Conservation (phyloP, 169 alveolate species). For the Cytauxzoon felis region DNA sequence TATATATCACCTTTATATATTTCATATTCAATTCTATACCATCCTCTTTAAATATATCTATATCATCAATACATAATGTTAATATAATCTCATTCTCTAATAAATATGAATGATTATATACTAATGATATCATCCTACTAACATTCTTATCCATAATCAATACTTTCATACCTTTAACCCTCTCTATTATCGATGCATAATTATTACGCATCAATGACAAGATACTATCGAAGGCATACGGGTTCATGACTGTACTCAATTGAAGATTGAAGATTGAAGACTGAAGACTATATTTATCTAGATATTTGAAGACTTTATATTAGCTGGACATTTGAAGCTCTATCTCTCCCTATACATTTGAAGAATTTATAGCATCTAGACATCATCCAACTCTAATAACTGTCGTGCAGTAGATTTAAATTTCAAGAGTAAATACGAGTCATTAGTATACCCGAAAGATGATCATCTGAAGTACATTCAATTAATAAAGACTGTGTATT, state of each 20-base stretch:
- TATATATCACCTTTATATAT: conserved; percentile 86
- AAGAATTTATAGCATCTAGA: too few relatives aligned
- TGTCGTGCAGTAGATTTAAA: too few relatives aligned
- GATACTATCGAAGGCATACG: conserved; percentile 63
- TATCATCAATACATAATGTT: conserved; percentile 85
- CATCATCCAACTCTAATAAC: too few relatives aligned
- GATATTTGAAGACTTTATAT: neutral
- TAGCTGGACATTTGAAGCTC: neutral
- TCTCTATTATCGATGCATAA: conserved; percentile 63
- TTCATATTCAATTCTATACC: conserved; percentile 69
- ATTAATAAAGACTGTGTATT: too few relatives aligned
- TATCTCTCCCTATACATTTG: neutral
- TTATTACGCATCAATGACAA: conserved; percentile 62
- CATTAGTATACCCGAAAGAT: too few relatives aligned
- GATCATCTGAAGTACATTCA: too few relatives aligned
- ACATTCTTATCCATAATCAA: conserved; percentile 89
- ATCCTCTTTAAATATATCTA: conserved; percentile 48
- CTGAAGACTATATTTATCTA: neutral
- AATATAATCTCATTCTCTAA: conserved; percentile 88
- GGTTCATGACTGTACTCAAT: conserved; percentile 50
- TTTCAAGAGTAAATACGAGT: too few relatives aligned
- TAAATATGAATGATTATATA: conserved; percentile 84
- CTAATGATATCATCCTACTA: conserved; percentile 83
- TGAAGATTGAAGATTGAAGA: neutral
- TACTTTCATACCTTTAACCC: conserved; percentile 81